phyloP scores from a whole-genome alignment of 441 rosid species.

The Breynia disticha region DNA sequence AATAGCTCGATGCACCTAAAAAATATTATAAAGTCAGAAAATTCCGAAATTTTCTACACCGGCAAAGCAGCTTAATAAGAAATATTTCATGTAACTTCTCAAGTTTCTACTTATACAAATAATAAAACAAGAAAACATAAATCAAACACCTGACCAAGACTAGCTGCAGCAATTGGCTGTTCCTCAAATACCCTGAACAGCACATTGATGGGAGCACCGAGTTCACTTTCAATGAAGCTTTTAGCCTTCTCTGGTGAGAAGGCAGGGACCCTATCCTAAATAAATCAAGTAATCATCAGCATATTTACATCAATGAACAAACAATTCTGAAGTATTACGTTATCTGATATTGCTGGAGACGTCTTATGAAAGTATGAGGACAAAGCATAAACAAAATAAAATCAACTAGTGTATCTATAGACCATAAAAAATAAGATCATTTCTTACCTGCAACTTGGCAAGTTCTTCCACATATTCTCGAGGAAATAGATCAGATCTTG shows the following conservation, averaged over 20 bases:
- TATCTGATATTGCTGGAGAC: not conserved
- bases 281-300: conserved; percentile 3
- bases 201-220: conserved; percentile 63
- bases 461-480: conserved; percentile 91
- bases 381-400: conserved; percentile 4
- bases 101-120: not conserved
- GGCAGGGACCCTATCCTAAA: conserved; percentile 87
- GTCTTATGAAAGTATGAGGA: not conserved
- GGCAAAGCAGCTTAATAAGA: conserved; percentile 1
- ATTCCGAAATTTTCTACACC: not conserved
- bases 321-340: too few species aligned
- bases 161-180: conserved; percentile 96
- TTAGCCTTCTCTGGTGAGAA: conserved; percentile 77
- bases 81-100: not conserved
- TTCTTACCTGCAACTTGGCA: conserved; percentile 79
- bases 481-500: conserved; percentile 86
- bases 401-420: too few species aligned
- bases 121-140: conserved; percentile 7
- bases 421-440: too few species aligned
- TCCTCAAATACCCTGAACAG: conserved; percentile 83
- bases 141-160: conserved; percentile 95
- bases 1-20: conserved; percentile 84
- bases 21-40: conserved; percentile 16
- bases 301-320: conserved; percentile 5
- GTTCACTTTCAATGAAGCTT: conserved; percentile 59